Evolutionary conservation across 169 alveolate species (phyloP), one percentile per base, ranked within the genome.

Genomic region (Plasmodium billcollinsi): DNA sequence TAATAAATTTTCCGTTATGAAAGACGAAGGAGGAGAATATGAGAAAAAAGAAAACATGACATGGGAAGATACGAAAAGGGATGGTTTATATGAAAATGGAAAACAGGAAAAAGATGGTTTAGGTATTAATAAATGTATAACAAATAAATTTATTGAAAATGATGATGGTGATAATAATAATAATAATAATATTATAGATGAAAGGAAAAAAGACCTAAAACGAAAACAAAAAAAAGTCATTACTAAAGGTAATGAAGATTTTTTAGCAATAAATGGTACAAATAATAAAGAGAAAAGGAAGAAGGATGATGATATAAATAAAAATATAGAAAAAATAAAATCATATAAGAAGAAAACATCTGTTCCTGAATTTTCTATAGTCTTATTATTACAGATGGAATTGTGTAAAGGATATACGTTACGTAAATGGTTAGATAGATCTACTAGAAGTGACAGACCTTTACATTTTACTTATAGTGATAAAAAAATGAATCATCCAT

Each of bases 331-430:
- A 18, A 39, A 69, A 59, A 65, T 75, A 62, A 73, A 73, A 78
- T 47, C 72, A 39, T 69, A 85, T 43, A 73, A 67, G 73, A 93
- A 93, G 54, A 94, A 90, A 58, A 74, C 75, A 49, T 20, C 49
- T 47, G 93, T 89, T 29, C 91, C 88, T 45, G 92, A 61, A 67
- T 93, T 88, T 59, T 95, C 94, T 21, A 94, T 93, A 15, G 96
- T 93, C 11, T 94, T 95, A 62, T 89, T 95, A 88, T 94, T 96
- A n/a, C 97, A 95, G 56, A 96, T 96, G 98, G 98, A 96, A 75
- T 86, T 95, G 56, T 95, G 97, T 88, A 73, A 90, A 29, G 98
- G 98, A 0, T 91, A 88, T 62, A 95, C 98, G n/a, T 92, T 96
- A 11, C 92, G 98, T 20, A 94, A 95, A 74, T 96, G 98, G 98